Evolutionary conservation across 2,329 filamentous ascomycete species (phyloP).

Genomic region (Triangularia verruculosa): DNA sequence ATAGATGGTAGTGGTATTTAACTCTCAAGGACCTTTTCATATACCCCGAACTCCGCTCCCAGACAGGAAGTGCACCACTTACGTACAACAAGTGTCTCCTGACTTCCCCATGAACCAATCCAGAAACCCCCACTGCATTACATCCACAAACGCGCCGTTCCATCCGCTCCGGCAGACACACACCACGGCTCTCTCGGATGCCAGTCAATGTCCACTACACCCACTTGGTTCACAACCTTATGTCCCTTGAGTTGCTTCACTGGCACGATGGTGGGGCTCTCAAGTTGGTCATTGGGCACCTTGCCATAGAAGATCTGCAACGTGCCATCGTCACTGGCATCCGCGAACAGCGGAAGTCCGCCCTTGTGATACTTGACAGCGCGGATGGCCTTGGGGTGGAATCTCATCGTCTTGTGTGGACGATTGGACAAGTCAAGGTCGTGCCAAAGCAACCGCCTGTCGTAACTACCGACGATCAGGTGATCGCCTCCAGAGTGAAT

Average conservation of each 20-base stretch:
- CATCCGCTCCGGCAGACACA: slow-evolving; percentile 90
- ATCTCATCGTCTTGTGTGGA: slow-evolving; percentile 94
- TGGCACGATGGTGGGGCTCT: slow-evolving; percentile 94
- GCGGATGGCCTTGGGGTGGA: slow-evolving; percentile 89
- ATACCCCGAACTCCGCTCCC: neutral
- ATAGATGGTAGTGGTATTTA: slow-evolving; percentile 1
- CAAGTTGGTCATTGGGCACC: slow-evolving; percentile 90
- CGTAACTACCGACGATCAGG: slow-evolving; percentile 89
- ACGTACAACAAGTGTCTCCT: slow-evolving; percentile 13
- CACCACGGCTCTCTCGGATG: slow-evolving; percentile 93
- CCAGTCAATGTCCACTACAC: slow-evolving; percentile 94
- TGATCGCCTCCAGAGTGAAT: slow-evolving; percentile 93
- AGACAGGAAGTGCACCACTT: neutral
- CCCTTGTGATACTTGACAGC: slow-evolving; percentile 83
- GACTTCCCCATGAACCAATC: slow-evolving; percentile 3
- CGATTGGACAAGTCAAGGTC: slow-evolving; percentile 87
- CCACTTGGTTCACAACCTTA: slow-evolving; percentile 78
- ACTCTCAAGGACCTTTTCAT: neutral
- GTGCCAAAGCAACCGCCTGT: slow-evolving; percentile 92
- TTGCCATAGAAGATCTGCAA: slow-evolving; percentile 97
- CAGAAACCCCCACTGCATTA: slow-evolving; percentile 12
- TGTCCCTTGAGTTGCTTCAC: slow-evolving; percentile 92
- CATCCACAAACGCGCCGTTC: slow-evolving; percentile 74
- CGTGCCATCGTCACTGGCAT: slow-evolving; percentile 91
- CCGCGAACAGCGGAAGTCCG: slow-evolving; percentile 79